Conservation (phyloP, 345 rosid genomes). For the Pseudoturritis turrita region DNA sequence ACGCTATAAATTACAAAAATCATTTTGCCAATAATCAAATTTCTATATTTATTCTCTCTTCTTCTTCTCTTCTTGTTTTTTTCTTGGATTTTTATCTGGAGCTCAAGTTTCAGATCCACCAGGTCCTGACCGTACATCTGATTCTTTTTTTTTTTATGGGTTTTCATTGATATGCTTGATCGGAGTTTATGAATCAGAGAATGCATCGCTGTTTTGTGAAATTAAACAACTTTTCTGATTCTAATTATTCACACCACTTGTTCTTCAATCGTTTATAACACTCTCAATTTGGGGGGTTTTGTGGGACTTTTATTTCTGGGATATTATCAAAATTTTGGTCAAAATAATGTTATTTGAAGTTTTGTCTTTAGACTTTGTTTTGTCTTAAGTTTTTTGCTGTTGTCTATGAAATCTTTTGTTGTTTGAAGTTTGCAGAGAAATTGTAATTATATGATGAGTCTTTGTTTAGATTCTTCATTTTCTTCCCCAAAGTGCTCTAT, state of each 20-base stretch:
- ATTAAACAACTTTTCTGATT: neutral
- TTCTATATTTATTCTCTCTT: neutral
- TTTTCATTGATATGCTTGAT: neutral
- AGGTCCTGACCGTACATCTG: neutral
- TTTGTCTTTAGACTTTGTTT: neutral
- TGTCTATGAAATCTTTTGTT: neutral
- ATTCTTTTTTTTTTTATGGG: neutral
- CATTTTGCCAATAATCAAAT: constrained; percentile 9
- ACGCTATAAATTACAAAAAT: neutral
- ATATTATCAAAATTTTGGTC: neutral
- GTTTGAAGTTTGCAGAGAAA: neutral
- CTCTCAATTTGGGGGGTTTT: neutral
- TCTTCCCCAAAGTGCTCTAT: neutral
- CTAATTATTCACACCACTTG: neutral
- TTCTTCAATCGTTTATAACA: neutral
- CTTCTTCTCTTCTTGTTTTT: neutral
- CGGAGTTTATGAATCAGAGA: neutral
- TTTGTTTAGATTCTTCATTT: neutral
- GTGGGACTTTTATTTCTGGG: neutral
- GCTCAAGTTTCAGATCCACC: constrained; percentile 10
- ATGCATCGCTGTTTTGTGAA: neutral
- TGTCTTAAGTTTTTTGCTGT: neutral
- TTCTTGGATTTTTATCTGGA: neutral
- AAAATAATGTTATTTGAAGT: no score
- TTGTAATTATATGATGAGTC: neutral